Evolutionary conservation across 2,329 filamentous ascomycete species (phyloP).

Genomic region (Cordyceps farinosa): DNA sequence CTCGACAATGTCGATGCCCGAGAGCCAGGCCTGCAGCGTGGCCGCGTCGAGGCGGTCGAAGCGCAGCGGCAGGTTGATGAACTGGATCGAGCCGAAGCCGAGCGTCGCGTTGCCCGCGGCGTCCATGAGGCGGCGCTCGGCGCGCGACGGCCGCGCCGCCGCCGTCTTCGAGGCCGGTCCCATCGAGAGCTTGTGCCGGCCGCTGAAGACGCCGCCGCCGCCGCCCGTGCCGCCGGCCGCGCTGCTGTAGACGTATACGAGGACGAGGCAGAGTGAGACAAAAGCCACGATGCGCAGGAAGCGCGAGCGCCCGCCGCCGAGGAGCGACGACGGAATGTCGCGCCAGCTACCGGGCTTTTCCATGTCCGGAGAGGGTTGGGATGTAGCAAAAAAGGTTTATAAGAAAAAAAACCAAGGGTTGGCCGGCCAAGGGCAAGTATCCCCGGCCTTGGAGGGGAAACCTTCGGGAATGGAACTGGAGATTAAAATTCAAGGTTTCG

Average conservation of each 20-base stretch:
- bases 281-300: background rate
- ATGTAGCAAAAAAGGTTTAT: background rate
- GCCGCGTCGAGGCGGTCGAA: slow-evolving; percentile 28
- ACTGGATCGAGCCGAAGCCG: slow-evolving; percentile 22
- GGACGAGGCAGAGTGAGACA: background rate
- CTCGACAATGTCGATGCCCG: slow-evolving; percentile 25
- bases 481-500: too few relatives aligned
- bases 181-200: background rate
- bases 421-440: background rate
- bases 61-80: slow-evolving; percentile 25
- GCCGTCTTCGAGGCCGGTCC: background rate
- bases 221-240: background rate
- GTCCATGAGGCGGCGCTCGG: slow-evolving; percentile 7
- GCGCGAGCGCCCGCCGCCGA: background rate
- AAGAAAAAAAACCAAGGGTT: background rate
- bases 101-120: slow-evolving; percentile 27
- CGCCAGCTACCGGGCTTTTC: slow-evolving; percentile 4
- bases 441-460: too few relatives aligned
- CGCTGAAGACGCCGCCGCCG: background rate
- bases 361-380: background rate
- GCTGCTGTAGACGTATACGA: background rate
- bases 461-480: too few relatives aligned
- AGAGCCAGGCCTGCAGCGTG: slow-evolving; percentile 27
- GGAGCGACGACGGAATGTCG: slow-evolving; percentile 1
- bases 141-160: background rate